Base-by-base conservation (phyloP, 768 basidiomycete species). In the Hygrophorus pudorinus region DNA sequence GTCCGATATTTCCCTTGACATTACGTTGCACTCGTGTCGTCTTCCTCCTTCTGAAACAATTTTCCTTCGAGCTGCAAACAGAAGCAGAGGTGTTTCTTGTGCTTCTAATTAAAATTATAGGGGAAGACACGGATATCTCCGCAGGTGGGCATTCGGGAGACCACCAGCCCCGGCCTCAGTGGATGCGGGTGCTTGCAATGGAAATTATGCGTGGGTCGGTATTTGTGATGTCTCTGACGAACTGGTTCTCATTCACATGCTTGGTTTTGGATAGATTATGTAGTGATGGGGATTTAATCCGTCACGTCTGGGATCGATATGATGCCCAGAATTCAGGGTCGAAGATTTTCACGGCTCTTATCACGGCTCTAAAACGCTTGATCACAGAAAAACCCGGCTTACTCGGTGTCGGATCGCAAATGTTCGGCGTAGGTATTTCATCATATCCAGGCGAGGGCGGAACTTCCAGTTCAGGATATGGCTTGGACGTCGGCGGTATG, bases 21-120 rank as follows among this genome's bases (percentile, higher is more conserved):
- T 74, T 99, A 3, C 83, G 96, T 43, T 86, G 90, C 48, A 93
- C 85, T 1, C 85, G 94, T 1, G 89, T 98, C 21, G 83, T 97
- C 30, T 98, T 93, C 64, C 72, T 97, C 32, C 75, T 98, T 5
- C 72, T 97, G 45, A 93, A 94, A 51, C 87, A 92, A 41, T 97
- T 96, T 62, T 82, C 83, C 1, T 64, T 70, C 30, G 83, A 94
- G 53, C 70, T 99, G 37, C 68, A 72, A 43, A 81, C 80, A 0
- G 91, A 97, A 60, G 72, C 86, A 0, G 91, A 96, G 57, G 84
- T 88, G 0, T 94, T 97, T 64, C 66, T 92, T 9, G 77, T 76
- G 64, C 65, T 85, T 24, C 66, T 86, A 16, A 82, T 86, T 49
- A 71, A 69, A 47, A 76, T 80, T 45, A 68, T 81, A 37, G 67